phyloP scores from a whole-genome alignment of 257 asterid genomes.

The Solanum lycopersicoides region DNA sequence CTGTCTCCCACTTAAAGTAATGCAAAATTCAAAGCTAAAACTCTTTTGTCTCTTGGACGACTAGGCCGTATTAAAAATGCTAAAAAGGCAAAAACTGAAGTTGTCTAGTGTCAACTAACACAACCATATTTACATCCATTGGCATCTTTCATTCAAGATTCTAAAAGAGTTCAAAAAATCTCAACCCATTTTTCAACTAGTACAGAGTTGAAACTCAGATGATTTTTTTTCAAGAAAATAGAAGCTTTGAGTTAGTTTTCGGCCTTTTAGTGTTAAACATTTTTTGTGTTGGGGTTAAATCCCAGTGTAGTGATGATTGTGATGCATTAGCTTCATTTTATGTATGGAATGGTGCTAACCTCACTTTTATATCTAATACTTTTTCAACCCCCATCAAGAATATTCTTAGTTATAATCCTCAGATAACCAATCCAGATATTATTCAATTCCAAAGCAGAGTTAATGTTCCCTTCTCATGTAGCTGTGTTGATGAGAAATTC shows the following conservation, averaged over 20 bases:
- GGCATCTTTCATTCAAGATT: neutral
- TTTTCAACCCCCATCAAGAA: conserved; percentile 32
- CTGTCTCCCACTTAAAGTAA: neutral
- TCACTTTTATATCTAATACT: conserved; percentile 30
- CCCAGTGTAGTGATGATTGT: conserved; percentile 29
- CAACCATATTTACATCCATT: neutral
- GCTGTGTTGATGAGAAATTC: conserved; percentile 28
- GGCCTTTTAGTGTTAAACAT: conserved; percentile 1
- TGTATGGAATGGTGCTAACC: conserved; percentile 33
- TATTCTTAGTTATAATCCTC: conserved; percentile 40
- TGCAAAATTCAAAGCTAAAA: neutral
- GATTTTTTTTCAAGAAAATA: conserved; percentile 5
- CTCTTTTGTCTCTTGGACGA: neutral
- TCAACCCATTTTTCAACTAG: neutral
- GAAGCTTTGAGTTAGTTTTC: neutral
- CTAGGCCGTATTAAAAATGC: neutral
- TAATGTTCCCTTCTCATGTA: conserved; percentile 48
- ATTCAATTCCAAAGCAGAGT: conserved; percentile 25
- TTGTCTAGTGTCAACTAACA: conserved; percentile 20
- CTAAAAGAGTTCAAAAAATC: neutral
- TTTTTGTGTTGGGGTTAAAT: conserved; percentile 20
- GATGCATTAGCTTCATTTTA: conserved; percentile 62
- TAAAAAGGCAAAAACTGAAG: neutral
- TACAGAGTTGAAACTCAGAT: neutral
- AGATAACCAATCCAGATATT: conserved; percentile 24